Base-by-base conservation (phyloP, 2,329 filamentous ascomycete species). In the Ceratocystis lukuohia region DNA sequence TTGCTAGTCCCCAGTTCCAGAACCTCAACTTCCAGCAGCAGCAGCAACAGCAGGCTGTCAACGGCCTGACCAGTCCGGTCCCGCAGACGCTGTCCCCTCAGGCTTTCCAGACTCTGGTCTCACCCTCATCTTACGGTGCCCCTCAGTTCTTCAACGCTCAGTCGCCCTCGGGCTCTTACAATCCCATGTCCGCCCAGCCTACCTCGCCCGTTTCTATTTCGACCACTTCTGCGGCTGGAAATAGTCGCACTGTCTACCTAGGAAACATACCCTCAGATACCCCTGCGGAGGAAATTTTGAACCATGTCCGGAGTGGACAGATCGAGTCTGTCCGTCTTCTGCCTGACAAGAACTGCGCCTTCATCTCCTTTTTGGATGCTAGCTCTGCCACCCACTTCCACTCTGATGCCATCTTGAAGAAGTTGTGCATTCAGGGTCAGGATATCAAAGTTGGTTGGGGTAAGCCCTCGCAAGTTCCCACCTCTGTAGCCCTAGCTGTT, bases 391-490 rank as follows among this genome's bases (percentile, higher is more conserved):
- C 93, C 25, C 94, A 99, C 76, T 99, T 99, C 79, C 94, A 99
- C 80, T 99, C 94, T 22, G 94, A 99, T 81, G 94, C 94, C 71
- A 99, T 99, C 78, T 84, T 99, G 83, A 99, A 99, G 82, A 99
- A 97, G 82, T 85, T 99, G 74, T 92, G 92, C 72, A 96, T 99
- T 80, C 92, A 96, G 78, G 93, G 93, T 30, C 94, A 97, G 80
- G 94, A 99, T 75, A 96, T 99, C 80, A 99, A 99, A 82, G 92
- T 99, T 72, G 94, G 94, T 69, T 99, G 94, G 94, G 94, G 94
- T 70, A 99, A 99, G 79, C 93, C 94, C 41, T 97, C 94, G 2
- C 93, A 96, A 77, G 94, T 99, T 0, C 94, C 94, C 2, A 97
- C 93, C 1, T 97, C 94, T 1, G 94, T 99, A 61, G 91, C 92